Conservation (phyloP, 306 rosid genomes). For the Trifolium pratense region DNA sequence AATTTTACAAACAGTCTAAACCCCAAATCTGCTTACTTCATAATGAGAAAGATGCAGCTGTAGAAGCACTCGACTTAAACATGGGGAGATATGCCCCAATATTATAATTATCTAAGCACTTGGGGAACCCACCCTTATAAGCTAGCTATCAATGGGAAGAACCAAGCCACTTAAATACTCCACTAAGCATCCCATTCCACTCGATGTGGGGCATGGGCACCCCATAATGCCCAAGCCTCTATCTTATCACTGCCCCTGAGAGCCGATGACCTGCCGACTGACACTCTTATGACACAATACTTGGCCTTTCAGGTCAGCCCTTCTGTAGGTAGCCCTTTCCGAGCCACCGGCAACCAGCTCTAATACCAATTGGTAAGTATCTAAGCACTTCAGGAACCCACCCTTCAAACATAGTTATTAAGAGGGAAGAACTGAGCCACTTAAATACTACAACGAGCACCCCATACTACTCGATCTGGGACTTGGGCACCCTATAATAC, state of each 20-base stretch:
- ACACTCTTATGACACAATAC: neutral
- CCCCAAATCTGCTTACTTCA: neutral
- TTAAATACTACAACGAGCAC: neutral
- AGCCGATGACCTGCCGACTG: neutral
- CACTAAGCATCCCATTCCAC: neutral
- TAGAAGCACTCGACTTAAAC: conserved; percentile 1
- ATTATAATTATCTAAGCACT: neutral
- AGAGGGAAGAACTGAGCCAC: neutral
- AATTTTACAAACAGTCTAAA: too few relatives aligned
- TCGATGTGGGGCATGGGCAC: neutral
- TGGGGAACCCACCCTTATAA: too few relatives aligned
- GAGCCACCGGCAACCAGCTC: neutral
- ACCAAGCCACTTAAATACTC: neutral
- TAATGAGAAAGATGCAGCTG: neutral
- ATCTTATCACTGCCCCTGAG: neutral
- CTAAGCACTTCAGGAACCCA: neutral
- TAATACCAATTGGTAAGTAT: neutral
- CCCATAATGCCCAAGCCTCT: neutral
- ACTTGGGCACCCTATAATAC: neutral
- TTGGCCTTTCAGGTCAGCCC: neutral
- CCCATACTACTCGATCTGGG: neutral
- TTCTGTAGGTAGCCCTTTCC: neutral
- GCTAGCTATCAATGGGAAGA: too few relatives aligned
- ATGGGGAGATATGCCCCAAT: neutral
- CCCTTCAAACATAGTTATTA: neutral